Conservation (phyloP, 2,329 filamentous ascomycete species). For the Fusarium graminum region DNA sequence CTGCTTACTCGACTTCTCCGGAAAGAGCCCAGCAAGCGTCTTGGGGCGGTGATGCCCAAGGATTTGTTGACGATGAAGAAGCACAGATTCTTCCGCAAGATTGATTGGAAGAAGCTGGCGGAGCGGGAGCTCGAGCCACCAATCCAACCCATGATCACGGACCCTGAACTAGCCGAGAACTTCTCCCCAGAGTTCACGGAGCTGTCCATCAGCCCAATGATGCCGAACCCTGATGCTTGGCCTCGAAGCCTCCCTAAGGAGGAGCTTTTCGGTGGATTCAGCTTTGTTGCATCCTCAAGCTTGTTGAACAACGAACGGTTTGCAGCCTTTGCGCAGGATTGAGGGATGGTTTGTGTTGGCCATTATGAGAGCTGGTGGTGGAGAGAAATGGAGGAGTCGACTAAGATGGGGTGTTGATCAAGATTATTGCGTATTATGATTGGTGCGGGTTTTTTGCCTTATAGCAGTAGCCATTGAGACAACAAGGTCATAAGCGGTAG, state of each 20-base stretch:
- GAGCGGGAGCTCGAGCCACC: conserved; percentile 86
- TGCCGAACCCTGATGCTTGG: conserved; percentile 61
- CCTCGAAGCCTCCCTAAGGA: conserved; percentile 60
- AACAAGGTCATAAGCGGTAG: conserved; percentile 8
- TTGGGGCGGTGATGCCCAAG: conserved; percentile 89
- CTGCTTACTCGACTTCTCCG: conserved; percentile 88
- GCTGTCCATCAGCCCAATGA: conserved; percentile 80
- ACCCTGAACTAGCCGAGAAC: conserved; percentile 96
- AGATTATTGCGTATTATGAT: conserved; percentile 14
- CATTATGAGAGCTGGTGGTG: conserved; percentile 10
- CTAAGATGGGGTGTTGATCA: conserved; percentile 11
- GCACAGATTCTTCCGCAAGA: conserved; percentile 96
- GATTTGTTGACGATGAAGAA: conserved; percentile 88
- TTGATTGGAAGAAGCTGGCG: conserved; percentile 92
- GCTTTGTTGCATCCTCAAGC: conserved; percentile 71
- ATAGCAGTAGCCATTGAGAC: conserved; percentile 3
- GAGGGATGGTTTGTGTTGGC: conserved; percentile 7
- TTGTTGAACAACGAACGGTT: conserved; percentile 65
- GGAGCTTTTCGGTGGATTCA: conserved; percentile 73
- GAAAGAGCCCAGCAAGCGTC: conserved; percentile 91
- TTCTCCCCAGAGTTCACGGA: conserved; percentile 94
- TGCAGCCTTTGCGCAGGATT: conserved; percentile 45
- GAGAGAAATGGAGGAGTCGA: conserved; percentile 11
- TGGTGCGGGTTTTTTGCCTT: conserved; percentile 21
- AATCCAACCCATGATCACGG: conserved; percentile 92